Evolutionary conservation across 805 yeast genomes (phyloP), one percentile per base, ranked within the genome.

Genomic region (Wickerhamiella bombiphila): DNA sequence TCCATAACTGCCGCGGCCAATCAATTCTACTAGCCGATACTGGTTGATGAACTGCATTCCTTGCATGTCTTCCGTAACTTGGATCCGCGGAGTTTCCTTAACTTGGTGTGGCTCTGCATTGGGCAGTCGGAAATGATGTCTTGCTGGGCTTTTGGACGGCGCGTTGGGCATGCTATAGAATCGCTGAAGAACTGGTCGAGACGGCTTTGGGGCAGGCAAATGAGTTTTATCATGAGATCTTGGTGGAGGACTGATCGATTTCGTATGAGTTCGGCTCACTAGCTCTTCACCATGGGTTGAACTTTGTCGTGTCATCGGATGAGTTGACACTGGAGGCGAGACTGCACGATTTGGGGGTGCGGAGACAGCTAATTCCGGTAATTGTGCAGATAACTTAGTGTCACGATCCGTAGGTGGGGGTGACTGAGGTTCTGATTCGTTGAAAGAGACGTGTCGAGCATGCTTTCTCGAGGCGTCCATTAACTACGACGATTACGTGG

Each of bases 1-100:
- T 2, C 96, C 96, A 63, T 80, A 86, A 2, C 93, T 73, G 0
- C 97, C 97, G 43, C 80, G 80, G 3, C 95, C 96, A 11, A 86
- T 73, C 42, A 74, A 82, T 40, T 73, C 67, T n/a, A 73, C 51
- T 7, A 88, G 72, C 37, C 66, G 65, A 56, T 88, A 88, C 49
- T 62, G 63, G 42, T 62, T 62, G 24, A 62, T 45, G 24, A 40
- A 42, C 19, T 24, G 31, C 33, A 30, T 30, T n/a, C 60, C 57
- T 6, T 48, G 41, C 16, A 53, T 52, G 31, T 53, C 57, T 32
- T 53, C 54, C 5, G 43, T 35, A 34, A 41, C 41, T 17, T 41
- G 40, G 32, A 59, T 51, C 40, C 45, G 42, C 29, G 55, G 53
- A 3, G 61, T 57, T 36, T 55, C 59, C 38, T 56, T 56, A 37